Evolutionary conservation across 2,329 filamentous ascomycete species (phyloP).

Genomic region (Hypoxylon sp.): DNA sequence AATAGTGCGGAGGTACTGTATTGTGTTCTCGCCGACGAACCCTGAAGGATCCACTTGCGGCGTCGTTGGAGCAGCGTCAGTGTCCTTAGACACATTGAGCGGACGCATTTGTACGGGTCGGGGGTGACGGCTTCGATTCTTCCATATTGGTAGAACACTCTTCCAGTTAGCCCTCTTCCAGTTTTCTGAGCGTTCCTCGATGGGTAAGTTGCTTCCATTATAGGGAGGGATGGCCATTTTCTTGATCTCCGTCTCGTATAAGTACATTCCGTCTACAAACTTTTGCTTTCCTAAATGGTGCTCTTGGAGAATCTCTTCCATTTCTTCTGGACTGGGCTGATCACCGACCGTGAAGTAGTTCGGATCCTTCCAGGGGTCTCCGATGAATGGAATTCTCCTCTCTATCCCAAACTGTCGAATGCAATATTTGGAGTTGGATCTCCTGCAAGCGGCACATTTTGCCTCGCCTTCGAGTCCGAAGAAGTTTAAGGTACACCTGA

Average conservation of each 20-base stretch:
- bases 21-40: background rate
- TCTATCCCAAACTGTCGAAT: conserved; percentile 34
- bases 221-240: conserved; percentile 43
- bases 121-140: conserved; percentile 27
- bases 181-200: conserved; percentile 13
- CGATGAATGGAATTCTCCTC: conserved; percentile 13
- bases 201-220: conserved; percentile 37
- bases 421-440: conserved; percentile 41
- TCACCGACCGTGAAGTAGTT: conserved; percentile 43
- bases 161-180: conserved; percentile 37
- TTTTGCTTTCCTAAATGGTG: conserved; percentile 29
- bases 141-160: conserved; percentile 35
- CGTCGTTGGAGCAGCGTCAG: background rate
- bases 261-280: conserved; percentile 35
- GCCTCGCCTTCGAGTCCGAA: conserved; percentile 32
- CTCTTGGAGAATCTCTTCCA: conserved; percentile 41
- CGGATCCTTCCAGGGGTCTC: conserved; percentile 48
- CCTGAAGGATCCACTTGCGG: background rate
- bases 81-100: background rate
- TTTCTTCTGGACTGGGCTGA: conserved; percentile 1
- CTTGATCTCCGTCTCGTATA: conserved; percentile 10
- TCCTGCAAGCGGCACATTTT: conserved; percentile 47
- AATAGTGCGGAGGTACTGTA: background rate
- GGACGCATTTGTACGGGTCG: background rate
- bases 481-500: conserved; percentile 49